Evolutionary conservation across 169 alveolate species (phyloP), one percentile per base, ranked within the genome.

Genomic region (Babesia sp.): DNA sequence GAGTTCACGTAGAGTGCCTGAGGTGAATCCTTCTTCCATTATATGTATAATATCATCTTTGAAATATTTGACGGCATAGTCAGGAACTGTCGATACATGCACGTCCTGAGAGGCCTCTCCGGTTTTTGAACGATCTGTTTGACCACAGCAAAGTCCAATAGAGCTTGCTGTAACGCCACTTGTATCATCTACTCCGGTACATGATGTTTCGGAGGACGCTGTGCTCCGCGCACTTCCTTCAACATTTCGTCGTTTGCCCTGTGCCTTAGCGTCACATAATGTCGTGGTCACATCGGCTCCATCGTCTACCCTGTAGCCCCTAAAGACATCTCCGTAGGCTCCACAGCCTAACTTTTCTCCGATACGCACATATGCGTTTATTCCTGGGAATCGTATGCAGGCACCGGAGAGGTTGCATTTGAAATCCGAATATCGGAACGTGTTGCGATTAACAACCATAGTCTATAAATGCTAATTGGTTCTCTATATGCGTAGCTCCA

Each of bases 301-400:
- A 8, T 69, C 57, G 12, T 34, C 58, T 29, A 81, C 28, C 29
- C 54, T 42, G 37, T 72, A 72, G 24, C 94, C 97, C 56, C 91
- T 72, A 77, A 91, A 94, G 26, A 94, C 96, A 69, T 94, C 97
- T 37, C 97, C 97, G 67, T 93, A 94, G 6, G 97, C 92, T 11
- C 97, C 97, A 8, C 96, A 93, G 11, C 97, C 97, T 54, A 94
- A 84, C 31, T 85, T 89, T 29, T 85, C 93, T 33, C 90, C 93
- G 18, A 81, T 81, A 12, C 68, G 34, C 56, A 81, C 74, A 36
- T 70, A 39, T 5, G 63, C 55, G 42, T 67, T 70, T n/a, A 60
- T 73, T 6, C 67, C 67, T 29, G 84, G 85, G 60, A 81, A 81
- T 11, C 56, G 33, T 4, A 81, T 59, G 16, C 46, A 39, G 33